A percentile compares a stretch with the other conserved stretches of the same genome.
Evolutionary conservation across 1,139 yeast genomes (phyloP).

Genomic region (Petasospora rhodanensis): DNA sequence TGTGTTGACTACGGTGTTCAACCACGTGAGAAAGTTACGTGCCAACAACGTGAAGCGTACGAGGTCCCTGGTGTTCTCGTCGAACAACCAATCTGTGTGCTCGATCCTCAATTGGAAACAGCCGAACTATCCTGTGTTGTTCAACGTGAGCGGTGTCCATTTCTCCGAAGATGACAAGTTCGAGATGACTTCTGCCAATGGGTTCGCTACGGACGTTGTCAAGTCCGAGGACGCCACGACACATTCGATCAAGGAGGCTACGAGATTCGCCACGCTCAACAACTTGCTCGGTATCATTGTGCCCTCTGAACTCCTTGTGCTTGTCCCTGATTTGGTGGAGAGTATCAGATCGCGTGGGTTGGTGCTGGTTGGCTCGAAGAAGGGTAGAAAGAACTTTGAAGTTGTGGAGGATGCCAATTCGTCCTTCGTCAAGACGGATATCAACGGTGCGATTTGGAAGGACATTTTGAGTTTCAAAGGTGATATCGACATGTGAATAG

Average conservation of each 20-base stretch:
- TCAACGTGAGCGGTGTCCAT: conserved; percentile 66
- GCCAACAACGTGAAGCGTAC: conserved; percentile 27
- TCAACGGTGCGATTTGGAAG: conserved; percentile 69
- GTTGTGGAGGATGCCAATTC: conserved; percentile 12
- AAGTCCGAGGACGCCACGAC: conserved; percentile 39
- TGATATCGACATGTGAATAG: conserved; percentile 61
- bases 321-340: conserved; percentile 74
- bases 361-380: conserved; percentile 66
- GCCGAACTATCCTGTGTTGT: conserved; percentile 93
- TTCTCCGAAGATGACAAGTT: conserved; percentile 37
- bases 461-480: conserved; percentile 69
- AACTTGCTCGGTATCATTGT: conserved; percentile 81
- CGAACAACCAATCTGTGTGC: conserved; percentile 84
- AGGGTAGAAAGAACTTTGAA: conserved; percentile 23
- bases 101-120: conserved; percentile 96
- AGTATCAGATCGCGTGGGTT: conserved; percentile 78
- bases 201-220: conserved; percentile 29
- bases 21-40: conserved; percentile 62
- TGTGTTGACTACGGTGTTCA: conserved; percentile 67
- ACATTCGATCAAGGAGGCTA: conserved; percentile 55
- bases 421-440: conserved; percentile 43
- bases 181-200: conserved; percentile 34
- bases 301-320: conserved; percentile 61
- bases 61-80: conserved; percentile 74
- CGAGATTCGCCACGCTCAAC: conserved; percentile 72